Conservation (phyloP, 202 grass and related monocot species). For the Schoenoplectus tabernaemontani region DNA sequence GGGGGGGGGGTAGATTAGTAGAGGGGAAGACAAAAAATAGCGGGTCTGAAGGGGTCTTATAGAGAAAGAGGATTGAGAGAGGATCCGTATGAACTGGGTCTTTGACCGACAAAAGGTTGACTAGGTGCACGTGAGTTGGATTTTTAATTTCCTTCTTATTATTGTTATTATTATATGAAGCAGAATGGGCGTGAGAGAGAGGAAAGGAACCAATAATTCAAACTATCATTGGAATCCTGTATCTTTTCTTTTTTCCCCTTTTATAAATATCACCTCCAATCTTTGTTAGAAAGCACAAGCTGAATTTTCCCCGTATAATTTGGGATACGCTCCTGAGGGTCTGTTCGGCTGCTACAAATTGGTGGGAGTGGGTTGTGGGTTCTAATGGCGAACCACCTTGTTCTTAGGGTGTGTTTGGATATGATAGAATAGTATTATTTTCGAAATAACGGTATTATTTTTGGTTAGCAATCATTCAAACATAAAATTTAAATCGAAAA, state of each 20-base stretch:
- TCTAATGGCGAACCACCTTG: neutral
- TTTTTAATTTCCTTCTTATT: neutral
- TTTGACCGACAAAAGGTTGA: conserved; percentile 24
- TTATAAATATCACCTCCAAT: conserved; percentile 53
- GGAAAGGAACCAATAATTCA: conserved; percentile 26
- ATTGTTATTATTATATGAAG: neutral
- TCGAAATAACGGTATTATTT: no score
- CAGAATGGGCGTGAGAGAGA: conserved; percentile 16
- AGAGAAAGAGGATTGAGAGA: neutral
- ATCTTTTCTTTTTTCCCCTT: conserved; percentile 56
- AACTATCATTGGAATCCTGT: conserved; percentile 60
- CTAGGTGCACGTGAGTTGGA: conserved; percentile 25
- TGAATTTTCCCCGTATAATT: conserved; percentile 22
- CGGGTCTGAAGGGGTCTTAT: conserved; percentile 3
- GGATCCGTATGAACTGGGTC: neutral
- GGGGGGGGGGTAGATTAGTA: neutral
- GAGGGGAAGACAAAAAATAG: neutral
- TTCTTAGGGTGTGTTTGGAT: neutral
- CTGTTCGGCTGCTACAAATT: neutral
- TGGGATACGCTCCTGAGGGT: neutral
- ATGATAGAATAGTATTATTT: no score
- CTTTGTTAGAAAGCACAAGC: conserved; percentile 49
- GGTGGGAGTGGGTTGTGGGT: neutral
- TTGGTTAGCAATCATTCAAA: no score
- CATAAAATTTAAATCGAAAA: no score